Evolutionary conservation across 2,329 filamentous ascomycete genomes (phyloP), one percentile per base, ranked within the genome.

Genomic region (Pseudocercospora crystallina): DNA sequence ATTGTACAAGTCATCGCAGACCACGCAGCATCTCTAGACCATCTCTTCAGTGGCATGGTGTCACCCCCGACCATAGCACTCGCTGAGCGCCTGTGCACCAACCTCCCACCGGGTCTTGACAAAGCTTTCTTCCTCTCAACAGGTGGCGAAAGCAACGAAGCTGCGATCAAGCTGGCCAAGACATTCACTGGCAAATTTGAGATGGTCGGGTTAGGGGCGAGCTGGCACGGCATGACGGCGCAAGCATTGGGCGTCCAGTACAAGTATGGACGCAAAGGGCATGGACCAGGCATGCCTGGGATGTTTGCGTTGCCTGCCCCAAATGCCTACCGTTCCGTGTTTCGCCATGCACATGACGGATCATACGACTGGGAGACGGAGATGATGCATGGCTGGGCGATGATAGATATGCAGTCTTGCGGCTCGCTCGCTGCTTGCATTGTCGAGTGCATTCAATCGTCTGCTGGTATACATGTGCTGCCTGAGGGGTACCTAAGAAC

Each of bases 281-380:
- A 69, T 36, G 74, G 74, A 0, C 73, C 73, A 8, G 35, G 61
- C 5, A 75, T 82, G 67, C 80, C 80, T 1, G 82, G 83, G 0
- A 76, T 78, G 51, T 71, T 82, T 5, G 74, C 73, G 1, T 75
- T 86, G 30, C 82, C 83, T 0, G 73, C 79, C 0, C 82, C 82
- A 0, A 78, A 85, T 57, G 72, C 77, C 0, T 85, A 84, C 60
- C 78, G 82, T 2, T 85, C 82, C 0, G 71, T 77, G 0, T 86
- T 86, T 65, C 75, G 79, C 8, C 74, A 77, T 9, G 20, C 20
- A 7, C 20, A 76, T 0, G 81, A 85, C 54, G 81, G 81, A 1
- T 74, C 74, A 0, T 81, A 86, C 55, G 82, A 86, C 61, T 86
- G 83, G 83, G 73, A 82, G 57, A 76, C 80, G 0, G 83, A 86